Conservation (phyloP, 164 flowering plant genomes). For the Nymphaea thermarum region DNA sequence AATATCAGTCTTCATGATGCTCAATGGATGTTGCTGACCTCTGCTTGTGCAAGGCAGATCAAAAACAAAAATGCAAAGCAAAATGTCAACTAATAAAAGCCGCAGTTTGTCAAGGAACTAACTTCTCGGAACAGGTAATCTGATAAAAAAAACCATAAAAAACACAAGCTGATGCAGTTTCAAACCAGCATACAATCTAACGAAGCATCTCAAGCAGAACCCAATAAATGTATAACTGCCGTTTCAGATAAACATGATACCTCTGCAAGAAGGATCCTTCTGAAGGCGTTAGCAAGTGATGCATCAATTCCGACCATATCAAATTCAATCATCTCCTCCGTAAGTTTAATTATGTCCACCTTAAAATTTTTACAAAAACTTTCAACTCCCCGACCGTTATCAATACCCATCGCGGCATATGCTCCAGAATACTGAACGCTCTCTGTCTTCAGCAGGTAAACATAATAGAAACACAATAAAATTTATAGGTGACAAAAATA, state of each 20-base stretch:
- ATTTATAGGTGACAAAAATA: background rate
- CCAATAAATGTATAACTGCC: background rate
- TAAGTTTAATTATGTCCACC: constrained; percentile 48
- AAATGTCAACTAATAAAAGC: too few species aligned
- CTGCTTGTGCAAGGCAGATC: too few species aligned
- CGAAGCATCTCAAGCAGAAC: background rate
- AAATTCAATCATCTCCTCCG: constrained; percentile 42
- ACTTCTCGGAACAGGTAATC: background rate
- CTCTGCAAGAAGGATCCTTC: constrained; percentile 91
- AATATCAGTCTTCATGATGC: too few species aligned
- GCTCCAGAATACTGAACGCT: constrained; percentile 56
- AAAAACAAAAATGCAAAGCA: too few species aligned
- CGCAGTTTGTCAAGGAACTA: background rate
- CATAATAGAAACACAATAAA: background rate
- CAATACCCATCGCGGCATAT: constrained; percentile 61
- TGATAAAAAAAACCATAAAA: background rate
- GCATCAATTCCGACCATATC: constrained; percentile 93
- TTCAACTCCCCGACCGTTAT: constrained; percentile 48
- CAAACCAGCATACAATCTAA: background rate
- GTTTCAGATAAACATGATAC: constrained; percentile 13
- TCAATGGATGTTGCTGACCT: too few species aligned
- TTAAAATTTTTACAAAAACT: constrained; percentile 46
- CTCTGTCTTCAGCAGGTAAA: constrained; percentile 45
- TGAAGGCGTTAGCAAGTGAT: constrained; percentile 77
- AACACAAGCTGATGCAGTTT: background rate